Percentiles rank a stretch among this genome's conserved stretches.
phyloP scores from a whole-genome alignment of 208 protist genomes.

The Trypanosoma cruzi region DNA sequence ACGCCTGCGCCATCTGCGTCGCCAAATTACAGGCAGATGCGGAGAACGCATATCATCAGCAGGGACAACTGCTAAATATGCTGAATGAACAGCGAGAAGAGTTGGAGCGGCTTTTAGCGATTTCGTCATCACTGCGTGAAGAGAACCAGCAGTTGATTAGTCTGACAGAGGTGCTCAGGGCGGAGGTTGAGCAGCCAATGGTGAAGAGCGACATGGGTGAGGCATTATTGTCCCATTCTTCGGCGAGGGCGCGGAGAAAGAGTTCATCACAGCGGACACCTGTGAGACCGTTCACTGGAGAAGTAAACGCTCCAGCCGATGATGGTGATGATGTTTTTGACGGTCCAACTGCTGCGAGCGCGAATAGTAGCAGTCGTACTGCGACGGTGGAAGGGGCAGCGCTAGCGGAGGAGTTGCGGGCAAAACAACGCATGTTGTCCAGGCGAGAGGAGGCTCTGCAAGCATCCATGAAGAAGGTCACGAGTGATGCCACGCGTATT shows the following conservation, averaged over 20 bases:
- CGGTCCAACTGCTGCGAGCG: slow-evolving; percentile 2
- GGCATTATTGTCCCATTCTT: too few relatives aligned
- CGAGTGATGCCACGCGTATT: slow-evolving; percentile 45
- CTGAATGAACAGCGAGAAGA: slow-evolving; percentile 50
- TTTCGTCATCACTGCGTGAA: slow-evolving; percentile 41
- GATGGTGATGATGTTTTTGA: too few relatives aligned
- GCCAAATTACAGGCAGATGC: slow-evolving; percentile 38
- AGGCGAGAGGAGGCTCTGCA: slow-evolving; percentile 64
- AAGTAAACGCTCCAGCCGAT: too few relatives aligned
- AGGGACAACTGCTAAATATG: slow-evolving; percentile 45
- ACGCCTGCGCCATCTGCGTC: slow-evolving; percentile 46
- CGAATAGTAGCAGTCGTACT: background rate
- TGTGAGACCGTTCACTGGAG: too few relatives aligned
- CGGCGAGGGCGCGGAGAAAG: too few relatives aligned
- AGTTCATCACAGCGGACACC: too few relatives aligned
- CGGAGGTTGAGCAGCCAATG: slow-evolving; percentile 35
- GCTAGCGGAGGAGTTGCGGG: background rate
- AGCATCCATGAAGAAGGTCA: slow-evolving; percentile 65
- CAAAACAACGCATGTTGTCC: slow-evolving; percentile 47
- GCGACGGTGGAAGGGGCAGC: background rate
- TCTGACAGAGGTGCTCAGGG: slow-evolving; percentile 42
- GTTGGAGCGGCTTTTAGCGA: slow-evolving; percentile 39
- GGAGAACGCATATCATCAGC: slow-evolving; percentile 49
- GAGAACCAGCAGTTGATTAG: slow-evolving; percentile 52
- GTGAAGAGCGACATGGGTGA: too few relatives aligned